Evolutionary conservation across 306 rosid genomes (phyloP).

Genomic region (Mimosa bimucronata): DNA sequence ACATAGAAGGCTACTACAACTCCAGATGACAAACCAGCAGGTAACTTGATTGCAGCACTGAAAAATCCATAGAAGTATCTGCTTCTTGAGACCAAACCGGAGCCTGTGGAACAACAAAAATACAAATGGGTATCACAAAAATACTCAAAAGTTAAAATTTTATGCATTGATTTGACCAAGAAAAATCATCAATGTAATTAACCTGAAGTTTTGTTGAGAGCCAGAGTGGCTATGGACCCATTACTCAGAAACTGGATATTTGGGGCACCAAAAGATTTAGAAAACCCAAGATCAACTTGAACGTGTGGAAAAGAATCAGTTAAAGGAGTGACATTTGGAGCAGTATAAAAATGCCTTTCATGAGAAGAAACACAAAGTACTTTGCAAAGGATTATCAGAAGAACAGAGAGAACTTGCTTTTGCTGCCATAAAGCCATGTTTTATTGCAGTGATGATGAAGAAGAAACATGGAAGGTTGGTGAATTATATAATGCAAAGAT

Average conservation of each 20-base stretch:
- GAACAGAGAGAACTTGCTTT: slow-evolving; percentile 39
- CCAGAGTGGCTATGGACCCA: slow-evolving; percentile 79
- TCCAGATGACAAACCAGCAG: slow-evolving; percentile 85
- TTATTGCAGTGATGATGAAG: slow-evolving; percentile 23
- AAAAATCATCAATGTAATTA: slow-evolving; percentile 33
- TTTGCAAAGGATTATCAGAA: slow-evolving; percentile 46
- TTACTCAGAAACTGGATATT: slow-evolving; percentile 60
- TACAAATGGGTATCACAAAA: neutral
- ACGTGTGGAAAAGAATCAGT: slow-evolving; percentile 73
- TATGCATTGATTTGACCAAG: neutral
- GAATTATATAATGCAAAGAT: slow-evolving; percentile 43
- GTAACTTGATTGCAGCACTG: slow-evolving; percentile 95
- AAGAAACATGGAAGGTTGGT: slow-evolving; percentile 23
- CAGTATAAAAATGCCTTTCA: slow-evolving; percentile 54
- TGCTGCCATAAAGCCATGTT: slow-evolving; percentile 57
- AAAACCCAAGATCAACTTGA: slow-evolving; percentile 51
- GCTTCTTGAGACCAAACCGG: slow-evolving; percentile 69
- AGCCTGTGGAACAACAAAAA: slow-evolving; percentile 46
- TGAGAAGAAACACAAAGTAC: slow-evolving; percentile 52
- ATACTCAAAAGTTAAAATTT: neutral
- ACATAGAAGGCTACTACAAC: slow-evolving; percentile 96
- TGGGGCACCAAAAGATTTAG: slow-evolving; percentile 64
- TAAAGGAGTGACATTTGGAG: slow-evolving; percentile 67
- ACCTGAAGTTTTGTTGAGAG: slow-evolving; percentile 87
- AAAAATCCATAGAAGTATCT: slow-evolving; percentile 85